phyloP scores from a whole-genome alignment of 2,329 filamentous ascomycete genomes.

The Cladosporium halotolerans region DNA sequence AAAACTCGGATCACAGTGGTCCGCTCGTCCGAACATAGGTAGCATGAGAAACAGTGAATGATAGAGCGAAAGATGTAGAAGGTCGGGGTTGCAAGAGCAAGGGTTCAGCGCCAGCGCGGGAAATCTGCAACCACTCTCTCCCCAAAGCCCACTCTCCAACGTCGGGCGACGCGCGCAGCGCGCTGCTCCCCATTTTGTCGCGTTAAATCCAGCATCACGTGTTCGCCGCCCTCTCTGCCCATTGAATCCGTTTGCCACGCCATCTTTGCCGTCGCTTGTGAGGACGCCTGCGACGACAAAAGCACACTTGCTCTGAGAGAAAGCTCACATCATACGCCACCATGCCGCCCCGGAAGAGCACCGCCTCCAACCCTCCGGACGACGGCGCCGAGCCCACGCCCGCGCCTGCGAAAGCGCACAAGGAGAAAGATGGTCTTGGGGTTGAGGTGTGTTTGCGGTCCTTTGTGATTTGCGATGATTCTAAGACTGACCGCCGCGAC shows the following conservation, averaged over 20 bases:
- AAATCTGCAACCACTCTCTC: not conserved
- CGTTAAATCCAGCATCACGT: not conserved
- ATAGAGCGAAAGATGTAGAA: not conserved
- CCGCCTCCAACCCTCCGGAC: constrained; percentile 27
- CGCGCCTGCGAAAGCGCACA: constrained; percentile 17
- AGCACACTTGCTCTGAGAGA: too few species aligned
- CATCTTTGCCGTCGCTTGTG: too few species aligned
- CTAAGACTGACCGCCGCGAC: constrained; percentile 11
- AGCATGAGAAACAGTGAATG: too few species aligned
- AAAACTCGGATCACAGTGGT: too few species aligned
- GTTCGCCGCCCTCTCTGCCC: too few species aligned
- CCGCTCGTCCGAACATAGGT: too few species aligned
- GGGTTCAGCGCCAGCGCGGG: not conserved
- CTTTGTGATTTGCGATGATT: not conserved
- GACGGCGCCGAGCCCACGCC: constrained; percentile 24
- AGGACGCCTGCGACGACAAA: too few species aligned
- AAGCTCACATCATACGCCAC: not conserved
- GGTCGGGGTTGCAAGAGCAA: not conserved
- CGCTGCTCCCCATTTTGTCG: not conserved
- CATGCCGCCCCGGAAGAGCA: constrained; percentile 46
- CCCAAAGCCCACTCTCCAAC: not conserved
- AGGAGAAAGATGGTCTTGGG: constrained; percentile 35
- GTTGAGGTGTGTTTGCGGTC: constrained; percentile 34
- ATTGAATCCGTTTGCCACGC: too few species aligned
- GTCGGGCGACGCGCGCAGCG: not conserved